Evolutionary conservation across 192 early-diverging fungal genomes (phyloP).

Genomic region (Gorgonomyces haynaldii): DNA sequence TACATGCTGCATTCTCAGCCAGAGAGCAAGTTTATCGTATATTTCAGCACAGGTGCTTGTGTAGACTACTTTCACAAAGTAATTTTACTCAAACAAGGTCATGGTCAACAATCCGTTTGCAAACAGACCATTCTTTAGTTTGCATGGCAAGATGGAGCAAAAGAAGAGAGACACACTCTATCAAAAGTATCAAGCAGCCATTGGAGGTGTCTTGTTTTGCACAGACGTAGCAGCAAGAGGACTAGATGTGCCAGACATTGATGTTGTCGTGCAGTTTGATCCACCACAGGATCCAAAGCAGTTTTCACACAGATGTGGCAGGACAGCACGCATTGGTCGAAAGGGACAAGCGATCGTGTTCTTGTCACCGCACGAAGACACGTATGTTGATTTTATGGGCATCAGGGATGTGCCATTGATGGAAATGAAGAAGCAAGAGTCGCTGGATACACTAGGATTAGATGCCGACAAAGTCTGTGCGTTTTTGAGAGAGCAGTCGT

Average conservation of each 20-base stretch:
- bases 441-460: neutral
- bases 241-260: slow-evolving; percentile 91
- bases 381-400: slow-evolving; percentile 62
- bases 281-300: slow-evolving; percentile 92
- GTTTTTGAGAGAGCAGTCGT: slow-evolving; percentile 41
- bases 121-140: slow-evolving; percentile 48
- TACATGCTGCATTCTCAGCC: slow-evolving; percentile 44
- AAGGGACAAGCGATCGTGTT: slow-evolving; percentile 79
- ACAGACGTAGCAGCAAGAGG: slow-evolving; percentile 95
- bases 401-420: slow-evolving; percentile 81
- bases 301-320: slow-evolving; percentile 90
- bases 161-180: slow-evolving; percentile 75
- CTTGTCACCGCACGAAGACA: slow-evolving; percentile 67
- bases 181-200: slow-evolving; percentile 55
- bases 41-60: slow-evolving; percentile 88
- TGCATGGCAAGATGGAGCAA: slow-evolving; percentile 91
- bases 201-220: slow-evolving; percentile 71
- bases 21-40: slow-evolving; percentile 81
- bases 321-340: slow-evolving; percentile 80
- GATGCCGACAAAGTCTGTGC: slow-evolving; percentile 30
- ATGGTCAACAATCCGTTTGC: slow-evolving; percentile 14
- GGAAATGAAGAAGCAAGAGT: slow-evolving; percentile 3
- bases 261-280: slow-evolving; percentile 88
- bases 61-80: slow-evolving; percentile 91
- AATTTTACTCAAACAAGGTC: slow-evolving; percentile 15